Evolutionary conservation across 345 rosid genomes (phyloP), one percentile per base, ranked within the genome.

Genomic region (Luvunga scandens): DNA sequence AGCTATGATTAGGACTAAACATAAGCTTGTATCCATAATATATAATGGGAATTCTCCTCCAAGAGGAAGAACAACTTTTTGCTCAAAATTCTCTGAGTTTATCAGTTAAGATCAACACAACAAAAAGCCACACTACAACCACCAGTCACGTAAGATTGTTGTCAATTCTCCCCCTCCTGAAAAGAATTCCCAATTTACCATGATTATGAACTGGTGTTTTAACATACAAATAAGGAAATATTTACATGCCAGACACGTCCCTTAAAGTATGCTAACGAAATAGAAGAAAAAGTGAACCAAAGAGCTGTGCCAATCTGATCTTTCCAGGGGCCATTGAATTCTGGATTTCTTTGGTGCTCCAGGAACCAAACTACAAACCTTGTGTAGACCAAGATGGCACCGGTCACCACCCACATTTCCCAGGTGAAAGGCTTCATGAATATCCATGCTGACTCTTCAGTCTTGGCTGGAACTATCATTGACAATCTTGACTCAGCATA

Each of bases 221-320:
- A 45, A 45, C 50, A 12, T 45, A 13, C 50, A 45, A 45, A 45
- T 13, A 45, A 45, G 13, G 50, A 45, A 12, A 45, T 45, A 13
- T 13, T 45, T 12, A 45, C 50, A 13, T 13, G 18, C 18, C 4
- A 13, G 50, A 45, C 18, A 12, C 3, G 18, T 13, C 16, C 50
- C 92, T 83, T 79, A 89, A 90, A 80, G 67, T 91, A 90, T 38
- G 89, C 89, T 42, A 88, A 85, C 84, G 86, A 84, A 33, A 91
- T 75, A 25, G 92, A 82, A 31, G 86, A 85, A 83, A 85, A 84
- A 56, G 86, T 84, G 83, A 89, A 87, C 88, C 80, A 82, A 71
- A 87, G 64, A 0, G 92, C 86, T 0, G 84, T 83, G 25, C 72
- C 70, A 14, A 89, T 67, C 80, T 89, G 90, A 25, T 79, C 24